Percentiles rank a stretch among this genome's conserved stretches.
Evolutionary conservation across 148 eudicot genomes (phyloP).

Genomic region (Fallopia convolvulus): DNA sequence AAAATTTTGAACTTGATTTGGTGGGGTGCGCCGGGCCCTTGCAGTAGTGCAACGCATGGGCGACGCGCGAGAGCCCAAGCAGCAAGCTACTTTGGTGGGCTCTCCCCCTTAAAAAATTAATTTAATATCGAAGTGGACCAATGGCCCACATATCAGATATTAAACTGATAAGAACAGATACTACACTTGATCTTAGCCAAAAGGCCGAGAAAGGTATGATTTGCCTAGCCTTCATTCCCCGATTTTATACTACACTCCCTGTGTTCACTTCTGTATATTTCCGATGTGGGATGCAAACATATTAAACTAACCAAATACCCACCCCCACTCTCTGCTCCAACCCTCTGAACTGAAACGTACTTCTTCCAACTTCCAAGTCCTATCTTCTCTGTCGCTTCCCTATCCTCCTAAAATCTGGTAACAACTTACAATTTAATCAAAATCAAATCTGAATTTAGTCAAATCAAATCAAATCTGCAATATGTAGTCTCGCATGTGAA

Average conservation of each 20-base stretch:
- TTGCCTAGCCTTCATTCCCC: not conserved
- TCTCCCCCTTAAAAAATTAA: conserved; percentile 10
- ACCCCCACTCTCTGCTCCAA: not conserved
- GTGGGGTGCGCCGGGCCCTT: conserved; percentile 12
- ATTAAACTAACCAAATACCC: not conserved
- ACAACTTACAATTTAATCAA: too few species aligned
- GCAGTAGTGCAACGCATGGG: conserved; percentile 13
- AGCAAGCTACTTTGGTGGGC: conserved; percentile 9
- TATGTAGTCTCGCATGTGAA: not conserved
- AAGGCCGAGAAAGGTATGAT: conserved; percentile 51
- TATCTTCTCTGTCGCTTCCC: not conserved
- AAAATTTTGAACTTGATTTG: not conserved
- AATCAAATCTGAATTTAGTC: too few species aligned
- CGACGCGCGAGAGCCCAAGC: not conserved
- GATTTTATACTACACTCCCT: not conserved
- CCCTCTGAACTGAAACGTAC: not conserved
- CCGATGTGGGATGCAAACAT: conserved; percentile 4
- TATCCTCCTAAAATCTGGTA: not conserved
- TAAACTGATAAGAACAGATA: conserved; percentile 50
- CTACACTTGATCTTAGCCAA: conserved; percentile 53
- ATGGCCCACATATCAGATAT: conserved; percentile 23
- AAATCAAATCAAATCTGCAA: too few species aligned
- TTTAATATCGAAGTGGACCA: conserved; percentile 10
- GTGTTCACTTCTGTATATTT: not conserved
- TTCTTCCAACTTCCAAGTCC: not conserved